Conservation (phyloP, 441 rosid genomes). For the Mallotus japonicus region DNA sequence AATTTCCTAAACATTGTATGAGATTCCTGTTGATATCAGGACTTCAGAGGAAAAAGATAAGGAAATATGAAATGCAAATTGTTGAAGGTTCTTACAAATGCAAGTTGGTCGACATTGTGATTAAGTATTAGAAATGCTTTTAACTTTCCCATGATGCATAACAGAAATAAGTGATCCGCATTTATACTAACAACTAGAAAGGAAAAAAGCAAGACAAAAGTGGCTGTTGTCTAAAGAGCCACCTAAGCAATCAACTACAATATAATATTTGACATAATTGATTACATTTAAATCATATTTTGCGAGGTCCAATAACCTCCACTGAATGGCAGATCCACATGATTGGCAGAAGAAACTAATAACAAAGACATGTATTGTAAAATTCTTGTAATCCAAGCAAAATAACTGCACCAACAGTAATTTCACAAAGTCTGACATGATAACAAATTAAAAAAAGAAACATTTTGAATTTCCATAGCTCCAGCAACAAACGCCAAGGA, state of each 20-base stretch:
- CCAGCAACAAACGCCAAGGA: neutral
- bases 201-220: neutral
- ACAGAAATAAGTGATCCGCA: neutral
- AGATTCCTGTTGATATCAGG: slow-evolving; percentile 2
- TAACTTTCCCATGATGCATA: neutral
- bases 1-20: neutral
- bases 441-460: neutral
- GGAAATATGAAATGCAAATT: neutral
- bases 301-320: neutral
- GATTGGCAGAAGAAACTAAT: neutral
- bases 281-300: neutral
- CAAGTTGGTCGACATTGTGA: slow-evolving; percentile 1
- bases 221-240: neutral
- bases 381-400: no score
- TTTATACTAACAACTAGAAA: neutral
- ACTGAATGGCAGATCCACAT: neutral
- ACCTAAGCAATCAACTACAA: neutral
- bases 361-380: neutral
- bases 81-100: neutral
- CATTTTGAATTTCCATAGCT: neutral
- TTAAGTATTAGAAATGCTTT: neutral
- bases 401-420: neutral
- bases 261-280: neutral
- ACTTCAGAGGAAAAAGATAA: no score
- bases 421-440: neutral